Percentiles rank a stretch among this genome's conserved stretches.
Conservation (phyloP, 257 asterid species). For the Lavandula angustifolia region DNA sequence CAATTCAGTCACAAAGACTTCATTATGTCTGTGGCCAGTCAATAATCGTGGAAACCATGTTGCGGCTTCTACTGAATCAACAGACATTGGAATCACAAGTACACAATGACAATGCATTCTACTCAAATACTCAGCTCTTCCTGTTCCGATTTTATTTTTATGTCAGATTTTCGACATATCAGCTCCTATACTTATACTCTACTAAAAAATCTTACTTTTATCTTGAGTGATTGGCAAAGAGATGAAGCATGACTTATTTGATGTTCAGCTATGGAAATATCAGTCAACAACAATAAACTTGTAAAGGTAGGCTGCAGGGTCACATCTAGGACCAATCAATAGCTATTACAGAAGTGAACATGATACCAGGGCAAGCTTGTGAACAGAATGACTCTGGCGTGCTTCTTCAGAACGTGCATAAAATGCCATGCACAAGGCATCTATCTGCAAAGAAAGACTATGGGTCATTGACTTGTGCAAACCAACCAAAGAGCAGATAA, state of each 20-base stretch:
- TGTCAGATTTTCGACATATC: slow-evolving; percentile 23
- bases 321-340: slow-evolving; percentile 25
- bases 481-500: slow-evolving; percentile 23
- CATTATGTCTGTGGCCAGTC: slow-evolving; percentile 5
- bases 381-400: slow-evolving; percentile 93
- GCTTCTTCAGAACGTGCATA: slow-evolving; percentile 97
- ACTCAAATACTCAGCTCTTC: slow-evolving; percentile 10
- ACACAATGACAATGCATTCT: slow-evolving; percentile 3
- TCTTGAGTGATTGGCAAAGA: slow-evolving; percentile 3
- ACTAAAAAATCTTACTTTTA: neutral
- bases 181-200: slow-evolving; percentile 1
- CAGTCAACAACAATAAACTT: neutral
- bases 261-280: slow-evolving; percentile 5
- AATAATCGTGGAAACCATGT: slow-evolving; percentile 14
- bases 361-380: slow-evolving; percentile 92
- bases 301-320: slow-evolving; percentile 13
- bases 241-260: slow-evolving; percentile 16
- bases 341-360: slow-evolving; percentile 27
- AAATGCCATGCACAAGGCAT: slow-evolving; percentile 98
- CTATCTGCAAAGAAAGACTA: slow-evolving; percentile 55
- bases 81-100: slow-evolving; percentile 8
- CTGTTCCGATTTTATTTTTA: neutral
- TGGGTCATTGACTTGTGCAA: slow-evolving; percentile 5
- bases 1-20: slow-evolving; percentile 9
- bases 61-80: slow-evolving; percentile 9